Evolutionary conservation across 2,329 filamentous ascomycete genomes (phyloP), one percentile per base, ranked within the genome.

Genomic region (Sporothrix brasiliensis): DNA sequence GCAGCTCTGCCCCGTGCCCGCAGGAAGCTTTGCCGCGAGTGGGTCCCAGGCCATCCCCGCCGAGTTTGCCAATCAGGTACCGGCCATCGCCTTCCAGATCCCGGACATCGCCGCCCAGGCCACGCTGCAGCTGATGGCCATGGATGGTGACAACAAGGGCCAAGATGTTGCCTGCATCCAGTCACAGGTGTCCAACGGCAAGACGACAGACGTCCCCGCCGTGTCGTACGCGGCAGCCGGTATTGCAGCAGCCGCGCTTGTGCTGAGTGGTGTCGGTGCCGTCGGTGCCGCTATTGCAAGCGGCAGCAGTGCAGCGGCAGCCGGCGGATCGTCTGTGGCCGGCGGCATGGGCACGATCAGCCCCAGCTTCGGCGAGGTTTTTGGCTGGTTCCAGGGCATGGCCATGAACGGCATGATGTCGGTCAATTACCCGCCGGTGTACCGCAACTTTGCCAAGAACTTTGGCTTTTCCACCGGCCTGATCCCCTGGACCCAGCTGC

Each of bases 371-470:
- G 86, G 85, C 58, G 92, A 97, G 77, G 89, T 96, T 63, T 86
- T 97, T 74, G 89, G 90, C 73, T 96, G 92, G 88, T 97, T 98
- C 80, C 94, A 98, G 80, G 90, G 91, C 66, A 91, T 98, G 85
- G 93, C 95, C 39, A 91, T 95, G 83, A 97, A 95, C 80, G 94
- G 95, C 74, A 98, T 98, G 95, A 85, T 97, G 79, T 96, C 92
- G 72, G 94, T 96, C 76, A 88, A 90, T 76, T 93, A 97, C 75
- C 95, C 95, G 4, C 84, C 88, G 49, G 89, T 98, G 50, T 98
- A 98, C 82, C 88, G 90, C 75, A 94, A 89, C 79, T 99, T 97
- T 80, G 84, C 91, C 73, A 92, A 92, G 82, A 98, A 98, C 82
- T 98, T 99, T 79, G 94, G 85, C 61, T 98, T 97, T 83, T 94